Evolutionary conservation across 768 basidiomycete species (phyloP).

Genomic region (Trametes sanguinea): DNA sequence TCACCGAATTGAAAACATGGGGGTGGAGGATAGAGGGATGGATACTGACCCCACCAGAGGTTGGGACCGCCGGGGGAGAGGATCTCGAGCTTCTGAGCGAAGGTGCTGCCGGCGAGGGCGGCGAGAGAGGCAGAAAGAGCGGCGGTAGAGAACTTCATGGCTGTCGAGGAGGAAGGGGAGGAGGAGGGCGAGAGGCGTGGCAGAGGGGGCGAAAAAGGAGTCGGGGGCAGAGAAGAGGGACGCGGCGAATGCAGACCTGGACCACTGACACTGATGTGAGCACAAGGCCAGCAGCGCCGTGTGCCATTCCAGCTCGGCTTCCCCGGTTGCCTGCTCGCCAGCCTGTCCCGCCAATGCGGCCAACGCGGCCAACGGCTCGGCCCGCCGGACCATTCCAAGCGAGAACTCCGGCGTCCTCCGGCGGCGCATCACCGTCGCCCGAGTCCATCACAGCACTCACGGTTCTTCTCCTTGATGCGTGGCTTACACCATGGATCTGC

Average conservation of each 20-base stretch:
- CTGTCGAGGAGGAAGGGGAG: conserved; percentile 3
- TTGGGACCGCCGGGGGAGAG: conserved; percentile 43
- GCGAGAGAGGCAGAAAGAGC: conserved; percentile 39
- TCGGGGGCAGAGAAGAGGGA: conserved; percentile 3
- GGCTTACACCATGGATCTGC: too few species aligned
- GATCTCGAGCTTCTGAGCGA: conserved; percentile 45
- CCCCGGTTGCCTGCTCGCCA: neutral
- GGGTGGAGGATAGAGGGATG: conserved; percentile 35
- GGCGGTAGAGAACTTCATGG: conserved; percentile 38
- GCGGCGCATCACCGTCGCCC: neutral
- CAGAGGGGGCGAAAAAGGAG: conserved; percentile 9
- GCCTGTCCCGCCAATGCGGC: neutral
- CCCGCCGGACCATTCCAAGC: neutral
- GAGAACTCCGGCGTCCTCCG: neutral
- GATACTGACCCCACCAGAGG: conserved; percentile 60
- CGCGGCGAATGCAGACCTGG: neutral
- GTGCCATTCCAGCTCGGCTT: neutral
- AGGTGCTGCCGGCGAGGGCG: conserved; percentile 41
- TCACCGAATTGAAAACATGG: neutral
- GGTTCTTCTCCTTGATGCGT: neutral
- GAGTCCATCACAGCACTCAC: neutral
- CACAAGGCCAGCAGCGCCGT: conserved; percentile 1
- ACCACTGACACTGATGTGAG: neutral
- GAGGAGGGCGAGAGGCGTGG: conserved; percentile 15
- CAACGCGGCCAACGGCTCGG: neutral